phyloP scores from a whole-genome alignment of 2,329 filamentous ascomycete species.

The Mollisia scopiformis region DNA sequence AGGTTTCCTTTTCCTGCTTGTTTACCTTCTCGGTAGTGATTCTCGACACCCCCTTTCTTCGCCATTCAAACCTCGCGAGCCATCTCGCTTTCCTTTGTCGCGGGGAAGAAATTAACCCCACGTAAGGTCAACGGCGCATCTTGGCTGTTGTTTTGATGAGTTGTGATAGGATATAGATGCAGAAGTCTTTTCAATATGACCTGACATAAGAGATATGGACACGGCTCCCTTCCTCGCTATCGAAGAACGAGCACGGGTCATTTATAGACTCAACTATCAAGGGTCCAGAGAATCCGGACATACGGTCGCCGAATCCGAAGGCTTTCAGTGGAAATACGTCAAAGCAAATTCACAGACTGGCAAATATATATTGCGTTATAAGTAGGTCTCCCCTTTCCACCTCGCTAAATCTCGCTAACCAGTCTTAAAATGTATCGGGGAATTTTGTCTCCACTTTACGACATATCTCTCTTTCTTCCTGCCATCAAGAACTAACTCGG shows the following conservation, averaged over 20 bases:
- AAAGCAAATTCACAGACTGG: constrained; percentile 45
- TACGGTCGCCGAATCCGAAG: constrained; percentile 33
- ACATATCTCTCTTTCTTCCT: constrained; percentile 42
- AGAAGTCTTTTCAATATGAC: too few relatives aligned
- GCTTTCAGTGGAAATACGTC: constrained; percentile 40
- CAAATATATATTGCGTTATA: constrained; percentile 40
- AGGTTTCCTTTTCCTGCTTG: too few relatives aligned
- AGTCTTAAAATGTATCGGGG: constrained; percentile 63
- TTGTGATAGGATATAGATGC: too few relatives aligned
- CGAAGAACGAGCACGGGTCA: constrained; percentile 38
- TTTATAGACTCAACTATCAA: constrained; percentile 31
- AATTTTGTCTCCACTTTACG: constrained; percentile 51
- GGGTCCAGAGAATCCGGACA: constrained; percentile 25
- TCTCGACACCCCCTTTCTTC: too few relatives aligned
- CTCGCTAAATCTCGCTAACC: neutral
- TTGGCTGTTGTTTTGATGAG: too few relatives aligned
- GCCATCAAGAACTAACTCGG: constrained; percentile 51
- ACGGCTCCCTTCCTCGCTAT: constrained; percentile 46
- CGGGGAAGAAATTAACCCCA: too few relatives aligned
- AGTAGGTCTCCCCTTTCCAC: neutral
- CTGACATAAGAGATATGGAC: too few relatives aligned
- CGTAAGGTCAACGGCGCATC: too few relatives aligned
- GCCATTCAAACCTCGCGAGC: too few relatives aligned
- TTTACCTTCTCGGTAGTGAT: too few relatives aligned
- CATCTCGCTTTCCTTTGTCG: too few relatives aligned